phyloP scores from a whole-genome alignment of 2,329 filamentous ascomycete genomes.

The Mycosphaerella sp. region DNA sequence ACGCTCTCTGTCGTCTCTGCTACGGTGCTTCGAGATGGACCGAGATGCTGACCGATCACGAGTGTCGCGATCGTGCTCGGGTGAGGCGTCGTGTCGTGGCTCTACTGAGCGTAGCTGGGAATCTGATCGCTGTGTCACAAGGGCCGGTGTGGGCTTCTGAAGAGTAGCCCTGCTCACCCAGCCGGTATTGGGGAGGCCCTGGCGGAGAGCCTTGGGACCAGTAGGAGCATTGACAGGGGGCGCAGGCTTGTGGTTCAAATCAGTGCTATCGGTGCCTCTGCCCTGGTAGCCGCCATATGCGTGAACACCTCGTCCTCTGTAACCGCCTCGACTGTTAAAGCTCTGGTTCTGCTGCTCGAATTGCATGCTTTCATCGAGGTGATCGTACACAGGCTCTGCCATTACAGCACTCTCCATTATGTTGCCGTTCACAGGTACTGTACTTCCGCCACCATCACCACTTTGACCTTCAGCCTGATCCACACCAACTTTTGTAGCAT shows the following conservation, averaged over 20 bases:
- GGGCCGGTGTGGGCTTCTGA: slow-evolving; percentile 20
- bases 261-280: slow-evolving; percentile 22
- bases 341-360: slow-evolving; percentile 17
- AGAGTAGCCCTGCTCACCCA: slow-evolving; percentile 57
- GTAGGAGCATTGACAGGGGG: slow-evolving; percentile 61
- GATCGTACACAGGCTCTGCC: slow-evolving; percentile 28
- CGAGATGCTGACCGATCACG: slow-evolving; percentile 30
- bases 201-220: slow-evolving; percentile 89
- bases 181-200: slow-evolving; percentile 77
- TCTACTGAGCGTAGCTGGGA: slow-evolving; percentile 12
- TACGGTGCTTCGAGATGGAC: slow-evolving; percentile 43
- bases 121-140: slow-evolving; percentile 16
- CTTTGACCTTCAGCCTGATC: neutral
- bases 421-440: neutral
- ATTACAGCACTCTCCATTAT: slow-evolving; percentile 11
- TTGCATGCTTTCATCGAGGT: slow-evolving; percentile 17
- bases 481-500: slow-evolving; percentile 1
- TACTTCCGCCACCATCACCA: neutral
- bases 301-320: slow-evolving; percentile 38
- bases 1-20: slow-evolving; percentile 44
- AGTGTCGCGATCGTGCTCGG: slow-evolving; percentile 36
- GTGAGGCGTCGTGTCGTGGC: slow-evolving; percentile 6
- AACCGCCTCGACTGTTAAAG: slow-evolving; percentile 46
- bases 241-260: slow-evolving; percentile 28
- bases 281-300: slow-evolving; percentile 28